phyloP scores from a whole-genome alignment of 1,139 yeast species.

The Saccharomyces hybrid region DNA sequence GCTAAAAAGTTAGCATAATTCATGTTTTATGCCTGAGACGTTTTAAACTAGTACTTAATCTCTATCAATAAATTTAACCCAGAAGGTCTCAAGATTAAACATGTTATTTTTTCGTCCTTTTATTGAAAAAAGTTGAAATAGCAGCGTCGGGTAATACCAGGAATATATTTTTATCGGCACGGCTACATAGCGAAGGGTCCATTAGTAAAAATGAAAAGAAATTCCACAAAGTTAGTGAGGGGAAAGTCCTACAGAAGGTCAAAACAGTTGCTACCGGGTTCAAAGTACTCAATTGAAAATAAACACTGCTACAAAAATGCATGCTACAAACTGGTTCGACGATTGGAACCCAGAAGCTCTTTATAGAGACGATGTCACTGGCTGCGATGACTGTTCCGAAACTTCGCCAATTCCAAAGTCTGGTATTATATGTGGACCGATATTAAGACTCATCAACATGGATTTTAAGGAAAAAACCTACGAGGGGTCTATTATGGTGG shows the following conservation, averaged over 20 bases:
- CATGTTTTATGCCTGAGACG: background rate
- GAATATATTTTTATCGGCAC: background rate
- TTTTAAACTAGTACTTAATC: background rate
- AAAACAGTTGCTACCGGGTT: background rate
- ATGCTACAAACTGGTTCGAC: slow-evolving; percentile 17
- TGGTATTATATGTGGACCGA: slow-evolving; percentile 58
- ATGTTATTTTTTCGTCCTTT: background rate
- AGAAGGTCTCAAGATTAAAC: background rate
- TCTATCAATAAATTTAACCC: background rate
- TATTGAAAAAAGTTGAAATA: background rate
- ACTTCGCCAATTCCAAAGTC: slow-evolving; percentile 15
- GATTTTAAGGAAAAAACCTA: slow-evolving; percentile 42
- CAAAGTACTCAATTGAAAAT: background rate
- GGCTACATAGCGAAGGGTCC: background rate
- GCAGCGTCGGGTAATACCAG: background rate
- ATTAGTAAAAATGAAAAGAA: background rate
- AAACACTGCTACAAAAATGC: background rate
- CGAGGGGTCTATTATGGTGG: slow-evolving; percentile 51
- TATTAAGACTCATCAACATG: slow-evolving; percentile 56
- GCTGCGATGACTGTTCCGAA: slow-evolving; percentile 17
- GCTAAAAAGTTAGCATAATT: background rate
- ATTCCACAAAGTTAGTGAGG: background rate
- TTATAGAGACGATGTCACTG: slow-evolving; percentile 17
- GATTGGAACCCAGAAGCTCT: slow-evolving; percentile 22
- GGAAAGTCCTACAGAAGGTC: background rate